Evolutionary conservation across 441 rosid species (phyloP), one percentile per base, ranked within the genome.

Genomic region (Adansonia madagascariensis): DNA sequence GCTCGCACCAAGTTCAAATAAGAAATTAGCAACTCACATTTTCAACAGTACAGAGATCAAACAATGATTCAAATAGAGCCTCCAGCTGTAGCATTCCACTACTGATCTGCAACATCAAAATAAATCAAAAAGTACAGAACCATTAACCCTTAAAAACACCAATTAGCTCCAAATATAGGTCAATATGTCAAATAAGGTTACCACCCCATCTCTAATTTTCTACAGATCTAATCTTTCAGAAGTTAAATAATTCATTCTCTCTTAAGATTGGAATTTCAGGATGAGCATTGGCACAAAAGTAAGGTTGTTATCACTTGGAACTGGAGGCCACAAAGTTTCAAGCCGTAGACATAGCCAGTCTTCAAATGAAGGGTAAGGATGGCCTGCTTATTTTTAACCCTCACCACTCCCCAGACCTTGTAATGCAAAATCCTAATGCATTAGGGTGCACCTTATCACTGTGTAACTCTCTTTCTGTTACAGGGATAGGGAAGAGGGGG

Each of bases 51-150:
- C 97, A 96, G 52, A 92, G 94, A 84, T 87, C 90, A 81, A 92
- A 79, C 62, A 96, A 84, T 10, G 98, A 89, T 82, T 83, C 86
- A 79, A 92, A 80, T 77, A 96, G 82, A 74, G 88, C 88, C 84
- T 91, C 92, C 84, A 91, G 31, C 64, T 67, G 80, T 57, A 89
- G 79, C 85, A 86, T 79, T 74, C 97, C 98, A 81, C 80, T 90
- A 77, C 88, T 84, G 17, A 88, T 79, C 99, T 96, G 90, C 83
- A 84, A 69, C 47, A 60, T 18, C 80, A 8, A 74, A 49, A 59
- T 50, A 71, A 69, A 85, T 43, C 71, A 70, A 62, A 39, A 17
- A 60, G 74, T 64, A 77, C 53, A 78, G 22, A 65, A 73, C 7
- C 22, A 74, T 46, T 15, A 64, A 74, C 18, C 14, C 72, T 35